These are phyloP conservation scores for Hyaloperonospora brassicae DNA, from an alignment of 352 stramenopile species.

Conservation along the genomic window DNA sequence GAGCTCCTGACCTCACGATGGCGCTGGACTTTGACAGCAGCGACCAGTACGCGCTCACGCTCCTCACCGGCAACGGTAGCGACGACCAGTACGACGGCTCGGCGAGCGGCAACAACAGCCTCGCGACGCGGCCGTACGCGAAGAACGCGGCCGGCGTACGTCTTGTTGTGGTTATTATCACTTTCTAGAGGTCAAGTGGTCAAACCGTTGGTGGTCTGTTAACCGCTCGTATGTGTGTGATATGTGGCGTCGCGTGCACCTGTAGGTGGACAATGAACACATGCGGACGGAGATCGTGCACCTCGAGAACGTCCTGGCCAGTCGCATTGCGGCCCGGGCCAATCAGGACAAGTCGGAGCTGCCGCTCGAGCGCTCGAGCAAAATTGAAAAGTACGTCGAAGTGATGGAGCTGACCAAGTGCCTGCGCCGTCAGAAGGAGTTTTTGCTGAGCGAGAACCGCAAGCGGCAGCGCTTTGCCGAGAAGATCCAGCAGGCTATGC, in stretches of 20 bases:
- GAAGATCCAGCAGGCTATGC: slow-evolving; percentile 83
- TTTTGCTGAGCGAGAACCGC: slow-evolving; percentile 77
- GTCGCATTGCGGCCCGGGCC: slow-evolving; percentile 58
- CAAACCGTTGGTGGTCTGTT: background rate
- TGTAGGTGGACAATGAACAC: slow-evolving; percentile 62
- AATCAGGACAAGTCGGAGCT: slow-evolving; percentile 62
- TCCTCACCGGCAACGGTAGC: slow-evolving; percentile 44
- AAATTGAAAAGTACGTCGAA: slow-evolving; percentile 85
- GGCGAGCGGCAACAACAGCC: slow-evolving; percentile 13
- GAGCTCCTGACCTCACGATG: slow-evolving; percentile 16
- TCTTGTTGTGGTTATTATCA: slow-evolving; percentile 1
- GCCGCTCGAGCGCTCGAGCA: slow-evolving; percentile 66
- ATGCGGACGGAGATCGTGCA: slow-evolving; percentile 75
- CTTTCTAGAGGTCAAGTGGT: background rate
- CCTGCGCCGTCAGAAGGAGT: slow-evolving; percentile 78
- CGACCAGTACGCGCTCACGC: slow-evolving; percentile 47
- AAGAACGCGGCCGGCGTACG: slow-evolving; percentile 44
- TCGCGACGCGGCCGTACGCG: slow-evolving; percentile 48
- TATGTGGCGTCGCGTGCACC: background rate
- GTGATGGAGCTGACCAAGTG: slow-evolving; percentile 85
- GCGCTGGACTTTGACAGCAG: slow-evolving; percentile 30
- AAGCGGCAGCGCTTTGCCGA: slow-evolving; percentile 81
- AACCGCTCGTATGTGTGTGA: background rate
- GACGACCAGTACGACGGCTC: slow-evolving; percentile 47
- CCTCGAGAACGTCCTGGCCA: slow-evolving; percentile 65